phyloP scores from a whole-genome alignment of 257 asterid genomes.

The Agastache rugosa region DNA sequence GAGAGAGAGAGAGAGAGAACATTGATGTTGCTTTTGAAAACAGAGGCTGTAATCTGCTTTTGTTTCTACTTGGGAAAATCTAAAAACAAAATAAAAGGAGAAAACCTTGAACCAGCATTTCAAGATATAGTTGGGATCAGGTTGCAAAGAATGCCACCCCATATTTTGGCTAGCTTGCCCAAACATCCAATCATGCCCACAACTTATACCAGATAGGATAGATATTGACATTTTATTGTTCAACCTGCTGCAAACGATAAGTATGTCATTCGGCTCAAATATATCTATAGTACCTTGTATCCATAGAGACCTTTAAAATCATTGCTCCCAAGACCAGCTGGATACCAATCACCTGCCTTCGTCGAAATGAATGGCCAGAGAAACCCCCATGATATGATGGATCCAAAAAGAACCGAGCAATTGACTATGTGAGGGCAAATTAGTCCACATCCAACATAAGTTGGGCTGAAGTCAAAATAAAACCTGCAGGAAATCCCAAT shows the following conservation, averaged over 20 bases:
- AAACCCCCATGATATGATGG: slow-evolving; percentile 94
- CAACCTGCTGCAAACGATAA: slow-evolving; percentile 14
- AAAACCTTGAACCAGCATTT: neutral
- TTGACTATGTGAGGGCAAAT: slow-evolving; percentile 96
- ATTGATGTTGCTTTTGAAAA: neutral
- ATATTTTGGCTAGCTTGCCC: neutral
- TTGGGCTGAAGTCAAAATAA: slow-evolving; percentile 96
- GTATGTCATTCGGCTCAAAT: neutral
- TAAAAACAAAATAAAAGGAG: neutral
- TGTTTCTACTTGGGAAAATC: neutral
- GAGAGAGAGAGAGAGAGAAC: neutral
- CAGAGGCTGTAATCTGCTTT: neutral
- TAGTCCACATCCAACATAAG: slow-evolving; percentile 95
- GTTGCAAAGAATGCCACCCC: neutral
- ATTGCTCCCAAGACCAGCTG: slow-evolving; percentile 85
- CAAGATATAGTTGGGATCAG: neutral
- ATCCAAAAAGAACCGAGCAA: slow-evolving; percentile 92
- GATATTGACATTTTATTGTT: neutral
- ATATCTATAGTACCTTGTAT: slow-evolving; percentile 64
- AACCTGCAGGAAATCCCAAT: slow-evolving; percentile 64
- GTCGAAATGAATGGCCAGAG: slow-evolving; percentile 90
- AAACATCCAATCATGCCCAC: neutral
- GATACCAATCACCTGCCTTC: slow-evolving; percentile 92
- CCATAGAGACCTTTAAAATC: slow-evolving; percentile 97
- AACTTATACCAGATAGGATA: neutral